Conservation (phyloP, 2,329 filamentous ascomycete genomes). For the Stachybotrys echinatus region DNA sequence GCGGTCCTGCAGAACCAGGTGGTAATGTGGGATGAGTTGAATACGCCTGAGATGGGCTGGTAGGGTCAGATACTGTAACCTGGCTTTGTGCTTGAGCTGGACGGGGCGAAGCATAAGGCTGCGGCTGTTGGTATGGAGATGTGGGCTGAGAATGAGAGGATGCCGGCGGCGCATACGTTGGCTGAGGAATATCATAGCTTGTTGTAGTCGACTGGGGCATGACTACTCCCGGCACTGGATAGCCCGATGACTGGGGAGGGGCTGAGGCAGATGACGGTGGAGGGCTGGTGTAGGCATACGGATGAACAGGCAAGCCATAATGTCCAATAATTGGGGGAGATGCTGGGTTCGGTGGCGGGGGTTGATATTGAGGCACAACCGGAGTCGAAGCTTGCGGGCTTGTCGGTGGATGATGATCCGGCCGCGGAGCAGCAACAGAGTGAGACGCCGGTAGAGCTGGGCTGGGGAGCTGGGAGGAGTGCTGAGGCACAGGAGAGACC, state of each 20-base stretch:
- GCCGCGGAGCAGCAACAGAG: not conserved
- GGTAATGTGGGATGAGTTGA: not conserved
- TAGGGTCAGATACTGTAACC: not conserved
- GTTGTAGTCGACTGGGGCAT: conserved; percentile 4
- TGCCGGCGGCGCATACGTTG: conserved; percentile 9
- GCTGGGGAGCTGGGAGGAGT: not conserved
- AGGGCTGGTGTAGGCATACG: not conserved
- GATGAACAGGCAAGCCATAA: not conserved
- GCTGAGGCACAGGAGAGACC: not conserved
- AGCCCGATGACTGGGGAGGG: conserved; percentile 3
- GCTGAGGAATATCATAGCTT: conserved; percentile 13
- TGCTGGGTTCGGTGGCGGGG: not conserved
- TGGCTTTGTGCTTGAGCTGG: not conserved
- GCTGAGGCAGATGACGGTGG: not conserved
- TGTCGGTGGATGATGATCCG: conserved; percentile 2
- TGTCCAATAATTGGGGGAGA: not conserved
- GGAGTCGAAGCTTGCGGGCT: not conserved
- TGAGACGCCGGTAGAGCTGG: not conserved
- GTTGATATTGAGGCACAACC: not conserved
- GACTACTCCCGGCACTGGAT: conserved; percentile 6
- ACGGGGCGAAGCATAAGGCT: not conserved
- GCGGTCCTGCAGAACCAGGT: not conserved
- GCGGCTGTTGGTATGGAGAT: not conserved
- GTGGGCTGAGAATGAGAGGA: not conserved
- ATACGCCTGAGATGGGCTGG: not conserved